Evolutionary conservation across 2,329 filamentous ascomycete genomes (phyloP), one percentile per base, ranked within the genome.

Genomic region (Penicillium sp.): DNA sequence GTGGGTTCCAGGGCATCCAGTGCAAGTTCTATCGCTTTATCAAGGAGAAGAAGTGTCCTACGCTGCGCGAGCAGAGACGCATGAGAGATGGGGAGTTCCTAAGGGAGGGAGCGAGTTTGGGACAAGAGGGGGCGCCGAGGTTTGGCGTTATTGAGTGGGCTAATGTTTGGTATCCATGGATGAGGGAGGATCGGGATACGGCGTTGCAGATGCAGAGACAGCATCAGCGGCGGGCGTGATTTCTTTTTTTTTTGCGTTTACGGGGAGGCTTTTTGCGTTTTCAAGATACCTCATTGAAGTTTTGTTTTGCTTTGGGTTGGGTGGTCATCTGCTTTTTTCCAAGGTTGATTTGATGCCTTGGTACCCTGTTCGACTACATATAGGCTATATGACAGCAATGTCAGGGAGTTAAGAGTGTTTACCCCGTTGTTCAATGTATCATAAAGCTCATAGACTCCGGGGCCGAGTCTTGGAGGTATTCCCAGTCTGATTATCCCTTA

Each of bases 11-110:
- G 52, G 75, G 74, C 0, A 73, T 77, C 18, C 74, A 77, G 58
- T 77, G 75, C 67, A 75, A 75, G 53, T 76, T 74, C 57, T 77
- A 77, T 58, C 71, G 75, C n/a, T 70, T 75, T 48, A 72, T 76
- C 48, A 70, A 70, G 50, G 67, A 72, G 47, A 70, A 74, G 55
- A 70, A 68, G 40, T 71, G 74, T 52, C 71, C 72, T 1, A 74
- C 73, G 6, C 58, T 76, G 13, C 66, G 74, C 28, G 67, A 73
- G 51, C 73, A 75, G 56, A 57, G 67, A 15, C 63, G 67, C 3
- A 65, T 69, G 62, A 68, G 66, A 6, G 69, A 69, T 57, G 67
- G 66, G n/a, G 68, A 71, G 49, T 70, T 70, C 42, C 60, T 72
- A 37, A 61, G 66, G 4, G 64, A 68, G 42, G 65, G 64, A 10